A percentile compares a stretch with the other conserved stretches of the same genome.
These are phyloP conservation scores for Thielaviopsis punctulata DNA, from an alignment of 2,329 filamentous ascomycete genomes.

Conservation along the genomic window DNA sequence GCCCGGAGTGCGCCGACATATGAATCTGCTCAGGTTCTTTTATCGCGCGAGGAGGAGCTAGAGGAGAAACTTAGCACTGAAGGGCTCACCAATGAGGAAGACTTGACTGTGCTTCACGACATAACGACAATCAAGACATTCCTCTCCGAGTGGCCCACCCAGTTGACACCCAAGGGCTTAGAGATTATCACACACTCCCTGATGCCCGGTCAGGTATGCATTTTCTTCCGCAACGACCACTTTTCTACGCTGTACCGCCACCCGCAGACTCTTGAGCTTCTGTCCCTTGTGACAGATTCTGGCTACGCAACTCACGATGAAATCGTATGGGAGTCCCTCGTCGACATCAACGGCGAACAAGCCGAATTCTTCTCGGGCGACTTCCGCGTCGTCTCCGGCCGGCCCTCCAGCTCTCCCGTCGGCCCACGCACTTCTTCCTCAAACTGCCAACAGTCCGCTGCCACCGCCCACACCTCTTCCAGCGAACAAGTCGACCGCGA, in stretches of 20 bases:
- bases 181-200: constrained; percentile 55
- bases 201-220: constrained; percentile 63
- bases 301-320: constrained; percentile 79
- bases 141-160: constrained; percentile 62
- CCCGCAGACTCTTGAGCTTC: constrained; percentile 54
- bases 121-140: constrained; percentile 73
- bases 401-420: constrained; percentile 14
- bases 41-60: constrained; percentile 78
- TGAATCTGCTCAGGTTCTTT: constrained; percentile 77
- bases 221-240: constrained; percentile 92
- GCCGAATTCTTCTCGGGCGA: constrained; percentile 81
- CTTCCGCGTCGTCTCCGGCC: constrained; percentile 67
- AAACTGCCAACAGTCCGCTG: constrained; percentile 17
- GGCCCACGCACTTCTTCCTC: constrained; percentile 3
- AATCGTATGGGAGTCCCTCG: constrained; percentile 88
- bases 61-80: constrained; percentile 52
- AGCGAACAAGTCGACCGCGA: constrained; percentile 68
- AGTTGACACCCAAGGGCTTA: constrained; percentile 69
- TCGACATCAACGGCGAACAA: constrained; percentile 69
- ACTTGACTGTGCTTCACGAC: constrained; percentile 69
- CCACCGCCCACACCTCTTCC: constrained; percentile 47
- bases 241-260: constrained; percentile 91
- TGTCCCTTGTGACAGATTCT: constrained; percentile 80
- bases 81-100: constrained; percentile 50
- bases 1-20: constrained; percentile 64